phyloP scores from a whole-genome alignment of 2,329 filamentous ascomycete genomes.

The Claviceps fusiformis region DNA sequence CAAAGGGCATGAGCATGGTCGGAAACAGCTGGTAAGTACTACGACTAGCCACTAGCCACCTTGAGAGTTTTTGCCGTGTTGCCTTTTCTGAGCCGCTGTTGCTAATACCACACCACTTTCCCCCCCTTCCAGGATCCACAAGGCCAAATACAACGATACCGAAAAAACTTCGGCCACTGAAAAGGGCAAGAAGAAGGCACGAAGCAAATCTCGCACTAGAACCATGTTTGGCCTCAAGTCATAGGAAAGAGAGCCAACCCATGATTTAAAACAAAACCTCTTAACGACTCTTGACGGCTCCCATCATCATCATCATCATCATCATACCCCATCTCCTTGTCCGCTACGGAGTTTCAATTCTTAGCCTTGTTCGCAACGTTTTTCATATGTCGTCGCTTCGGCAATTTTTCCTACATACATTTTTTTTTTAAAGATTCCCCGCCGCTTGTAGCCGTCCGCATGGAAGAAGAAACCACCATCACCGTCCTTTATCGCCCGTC shows the following conservation, averaged over 20 bases:
- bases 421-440: neutral
- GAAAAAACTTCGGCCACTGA: conserved; percentile 28
- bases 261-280: neutral
- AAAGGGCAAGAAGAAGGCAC: conserved; percentile 46
- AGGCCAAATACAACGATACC: conserved; percentile 76
- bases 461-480: neutral
- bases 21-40: conserved; percentile 85
- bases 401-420: neutral
- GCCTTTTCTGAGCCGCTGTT: too few species aligned
- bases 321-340: conserved; percentile 12
- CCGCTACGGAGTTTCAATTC: conserved; percentile 15
- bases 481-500: neutral
- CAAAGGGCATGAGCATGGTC: conserved; percentile 92
- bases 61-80: neutral
- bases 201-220: conserved; percentile 64
- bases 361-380: conserved; percentile 7
- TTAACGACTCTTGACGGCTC: conserved; percentile 18
- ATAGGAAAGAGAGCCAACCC: conserved; percentile 1
- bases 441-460: conserved; percentile 2
- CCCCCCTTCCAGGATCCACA: conserved; percentile 64
- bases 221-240: conserved; percentile 51
- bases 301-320: conserved; percentile 9
- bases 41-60: neutral
- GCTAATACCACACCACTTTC: too few species aligned
- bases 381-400: neutral